phyloP scores from a whole-genome alignment of 202 grass and related monocot genomes.

The Cymbopogon flexuosus region DNA sequence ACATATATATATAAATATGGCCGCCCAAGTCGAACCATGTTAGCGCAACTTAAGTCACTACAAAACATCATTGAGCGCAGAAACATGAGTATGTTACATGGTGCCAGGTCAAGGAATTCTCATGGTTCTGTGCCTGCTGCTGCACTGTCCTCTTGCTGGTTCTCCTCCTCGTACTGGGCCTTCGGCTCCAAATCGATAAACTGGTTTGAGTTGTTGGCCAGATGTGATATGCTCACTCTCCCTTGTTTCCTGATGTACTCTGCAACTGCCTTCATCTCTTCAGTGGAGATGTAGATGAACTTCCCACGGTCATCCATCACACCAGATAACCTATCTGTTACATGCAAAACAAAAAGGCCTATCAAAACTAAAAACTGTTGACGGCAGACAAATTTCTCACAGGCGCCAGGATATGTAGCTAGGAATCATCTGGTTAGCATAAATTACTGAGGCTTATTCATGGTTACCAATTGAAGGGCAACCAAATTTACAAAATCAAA shows the following conservation, averaged over 20 bases:
- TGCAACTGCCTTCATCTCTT: slow-evolving; percentile 93
- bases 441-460: not conserved
- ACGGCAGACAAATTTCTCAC: not conserved
- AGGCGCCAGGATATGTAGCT: not conserved
- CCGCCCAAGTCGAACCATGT: not conserved
- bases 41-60: not conserved
- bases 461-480: not conserved
- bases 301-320: slow-evolving; percentile 98
- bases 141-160: slow-evolving; percentile 19
- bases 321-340: slow-evolving; percentile 81
- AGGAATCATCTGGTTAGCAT: not conserved
- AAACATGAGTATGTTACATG: not conserved
- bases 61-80: not conserved
- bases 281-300: slow-evolving; percentile 83
- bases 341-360: not conserved
- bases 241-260: slow-evolving; percentile 89
- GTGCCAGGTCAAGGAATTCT: not conserved
- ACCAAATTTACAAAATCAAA: not conserved
- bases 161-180: slow-evolving; percentile 45
- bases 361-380: not conserved
- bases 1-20: too few relatives aligned
- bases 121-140: slow-evolving; percentile 5
- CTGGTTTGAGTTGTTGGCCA: slow-evolving; percentile 83
- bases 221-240: slow-evolving; percentile 83
- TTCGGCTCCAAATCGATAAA: slow-evolving; percentile 94